Percentiles rank a stretch among this genome's conserved stretches.
Conservation (phyloP, 306 rosid species). For the Cicer chorassanicum region DNA sequence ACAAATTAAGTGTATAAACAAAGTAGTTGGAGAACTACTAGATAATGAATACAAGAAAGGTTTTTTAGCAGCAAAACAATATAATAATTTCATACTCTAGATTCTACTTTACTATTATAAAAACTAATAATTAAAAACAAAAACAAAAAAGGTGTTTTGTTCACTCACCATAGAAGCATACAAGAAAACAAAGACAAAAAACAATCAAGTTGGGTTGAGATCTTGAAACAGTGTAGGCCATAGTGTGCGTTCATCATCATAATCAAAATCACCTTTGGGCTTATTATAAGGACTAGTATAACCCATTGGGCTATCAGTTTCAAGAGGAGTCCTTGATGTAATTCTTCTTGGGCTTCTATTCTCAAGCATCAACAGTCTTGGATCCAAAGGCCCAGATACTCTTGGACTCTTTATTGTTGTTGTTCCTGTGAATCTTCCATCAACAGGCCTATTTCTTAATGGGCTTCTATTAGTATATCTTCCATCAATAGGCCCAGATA, state of each 20-base stretch:
- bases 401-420: slow-evolving; percentile 57
- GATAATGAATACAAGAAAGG: slow-evolving; percentile 23
- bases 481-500: slow-evolving; percentile 90
- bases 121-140: not conserved
- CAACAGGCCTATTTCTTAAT: slow-evolving; percentile 40
- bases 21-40: slow-evolving; percentile 25
- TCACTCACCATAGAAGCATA: slow-evolving; percentile 37
- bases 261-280: slow-evolving; percentile 51
- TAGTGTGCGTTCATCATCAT: slow-evolving; percentile 61
- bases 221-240: slow-evolving; percentile 89
- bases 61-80: slow-evolving; percentile 29
- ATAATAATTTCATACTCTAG: slow-evolving; percentile 6
- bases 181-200: slow-evolving; percentile 7
- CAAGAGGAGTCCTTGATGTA: slow-evolving; percentile 39
- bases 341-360: slow-evolving; percentile 51
- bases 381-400: slow-evolving; percentile 56
- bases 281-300: slow-evolving; percentile 50
- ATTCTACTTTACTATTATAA: not conserved
- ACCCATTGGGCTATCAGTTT: slow-evolving; percentile 55
- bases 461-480: slow-evolving; percentile 60
- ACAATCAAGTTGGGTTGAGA: slow-evolving; percentile 73
- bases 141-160: not conserved
- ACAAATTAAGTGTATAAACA: slow-evolving; percentile 36
- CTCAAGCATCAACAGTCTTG: slow-evolving; percentile 39
- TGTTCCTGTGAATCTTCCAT: slow-evolving; percentile 43